Conservation (phyloP, 331 rosid genomes). For the Pyrus hybrid region DNA sequence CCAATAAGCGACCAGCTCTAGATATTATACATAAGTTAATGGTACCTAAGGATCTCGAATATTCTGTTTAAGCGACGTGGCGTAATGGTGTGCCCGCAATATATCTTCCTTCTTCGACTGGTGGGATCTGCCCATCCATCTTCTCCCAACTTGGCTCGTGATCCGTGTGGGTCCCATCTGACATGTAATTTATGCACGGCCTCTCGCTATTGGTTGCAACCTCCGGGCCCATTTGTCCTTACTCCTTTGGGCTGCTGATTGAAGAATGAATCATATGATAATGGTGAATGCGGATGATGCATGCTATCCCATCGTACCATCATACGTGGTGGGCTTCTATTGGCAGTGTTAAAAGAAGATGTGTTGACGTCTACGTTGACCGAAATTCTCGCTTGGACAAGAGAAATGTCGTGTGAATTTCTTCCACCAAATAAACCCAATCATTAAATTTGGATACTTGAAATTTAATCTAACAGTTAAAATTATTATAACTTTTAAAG, state of each 20-base stretch:
- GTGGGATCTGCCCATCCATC: neutral
- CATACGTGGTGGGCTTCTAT: neutral
- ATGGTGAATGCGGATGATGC: neutral
- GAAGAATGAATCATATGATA: neutral
- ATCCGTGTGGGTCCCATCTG: neutral
- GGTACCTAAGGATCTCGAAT: neutral
- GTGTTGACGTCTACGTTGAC: conserved; percentile 7
- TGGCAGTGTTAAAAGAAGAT: neutral
- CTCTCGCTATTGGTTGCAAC: neutral
- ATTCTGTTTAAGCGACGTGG: neutral
- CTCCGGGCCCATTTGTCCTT: neutral
- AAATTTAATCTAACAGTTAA: no score
- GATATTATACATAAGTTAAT: conserved; percentile 29
- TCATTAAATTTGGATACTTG: no score
- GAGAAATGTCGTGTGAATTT: no score
- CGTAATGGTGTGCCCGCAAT: conserved; percentile 13
- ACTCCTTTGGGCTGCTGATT: neutral
- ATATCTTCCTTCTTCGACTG: neutral
- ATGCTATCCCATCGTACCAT: neutral
- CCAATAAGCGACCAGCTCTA: conserved; percentile 36
- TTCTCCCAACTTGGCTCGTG: neutral
- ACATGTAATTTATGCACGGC: neutral
- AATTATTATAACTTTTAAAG: no score
- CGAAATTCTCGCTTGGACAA: neutral
- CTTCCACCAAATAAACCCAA: no score